Base-by-base conservation (phyloP, 2,329 filamentous ascomycete genomes). In the Claviceps sp. region DNA sequence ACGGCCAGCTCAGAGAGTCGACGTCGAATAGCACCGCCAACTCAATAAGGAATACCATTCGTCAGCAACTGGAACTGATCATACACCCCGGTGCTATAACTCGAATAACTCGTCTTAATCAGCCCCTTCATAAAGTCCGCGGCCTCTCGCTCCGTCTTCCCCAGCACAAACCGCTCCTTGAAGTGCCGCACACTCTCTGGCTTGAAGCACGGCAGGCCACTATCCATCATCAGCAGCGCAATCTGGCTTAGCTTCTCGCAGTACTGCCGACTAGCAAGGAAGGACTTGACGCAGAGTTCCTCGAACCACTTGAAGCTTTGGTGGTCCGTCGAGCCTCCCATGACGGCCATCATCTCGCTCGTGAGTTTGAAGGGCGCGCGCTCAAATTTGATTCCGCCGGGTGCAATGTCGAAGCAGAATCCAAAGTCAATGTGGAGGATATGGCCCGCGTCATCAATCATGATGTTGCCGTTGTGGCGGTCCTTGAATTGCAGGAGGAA, bases 401-500 rank as follows among this genome's bases (percentile, higher is more conserved):
- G 93, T 1, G 90, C 93, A 60, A 98, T 97, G 64, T 98, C 94
- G 70, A 99, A 98, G 72, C 91, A 97, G 78, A 98, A 99, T 9
- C 93, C 93, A 63, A 98, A 98, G 67, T 98, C 93, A 60, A 98
- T 97, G 72, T 98, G 93, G 51, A 98, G 79, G 62, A 98, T 95
- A 69, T 98, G 93, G 4, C 94, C 93, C 0, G 86, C 87, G 62
- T 96, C 91, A 66, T 98, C 91, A 57, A 98, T 84, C 94, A 98
- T 98, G 73, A 98, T 98, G 73, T 98, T 98, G 56, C 93, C 93
- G 67, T 98, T 98, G 72, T 98, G 93, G 3, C 93, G 84, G 66
- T 99, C 93, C 69, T 99, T 99, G 82, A 99, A 97, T 63, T 98
- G 94, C 40, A 98, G 74, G 14, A 98, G 75, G 71, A 95, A 98